Evolutionary conservation across 768 basidiomycete genomes (phyloP).

Genomic region (Clathrus columnatus): DNA sequence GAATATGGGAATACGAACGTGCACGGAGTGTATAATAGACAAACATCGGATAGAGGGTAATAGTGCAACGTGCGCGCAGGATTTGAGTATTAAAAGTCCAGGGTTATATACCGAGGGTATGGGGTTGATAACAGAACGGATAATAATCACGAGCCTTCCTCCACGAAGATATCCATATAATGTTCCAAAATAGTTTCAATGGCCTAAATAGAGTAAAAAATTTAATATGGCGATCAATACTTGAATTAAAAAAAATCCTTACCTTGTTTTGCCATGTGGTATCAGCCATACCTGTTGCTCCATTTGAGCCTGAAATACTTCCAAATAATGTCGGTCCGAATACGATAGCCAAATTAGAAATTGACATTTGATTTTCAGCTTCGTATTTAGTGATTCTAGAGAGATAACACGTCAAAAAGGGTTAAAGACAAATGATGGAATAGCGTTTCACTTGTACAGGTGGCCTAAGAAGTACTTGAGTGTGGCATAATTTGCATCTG

Average conservation of each 20-base stretch:
- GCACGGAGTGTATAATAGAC: too few species aligned
- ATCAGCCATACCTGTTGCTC: constrained; percentile 53
- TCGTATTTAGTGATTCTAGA: constrained; percentile 70
- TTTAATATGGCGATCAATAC: background rate
- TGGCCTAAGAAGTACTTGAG: constrained; percentile 94
- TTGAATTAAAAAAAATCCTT: constrained; percentile 10
- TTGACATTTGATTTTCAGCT: constrained; percentile 81
- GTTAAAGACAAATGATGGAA: background rate
- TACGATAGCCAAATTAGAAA: constrained; percentile 89
- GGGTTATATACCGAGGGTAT: background rate
- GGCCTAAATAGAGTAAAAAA: constrained; percentile 40
- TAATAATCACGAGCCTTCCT: constrained; percentile 40
- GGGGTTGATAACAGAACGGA: background rate
- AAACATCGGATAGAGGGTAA: too few species aligned
- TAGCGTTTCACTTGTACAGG: constrained; percentile 57
- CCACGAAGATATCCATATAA: constrained; percentile 94
- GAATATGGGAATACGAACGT: too few species aligned
- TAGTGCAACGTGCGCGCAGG: too few species aligned
- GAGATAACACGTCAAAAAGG: background rate
- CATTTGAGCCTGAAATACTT: constrained; percentile 15
- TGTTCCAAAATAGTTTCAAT: constrained; percentile 93
- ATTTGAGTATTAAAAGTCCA: too few species aligned
- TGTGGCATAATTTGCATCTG: constrained; percentile 98
- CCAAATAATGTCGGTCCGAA: constrained; percentile 97
- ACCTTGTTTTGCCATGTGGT: constrained; percentile 68